These are phyloP conservation scores for Coemansia sp. DNA, from an alignment of 192 early-diverging fungal genomes.

Conservation along the genomic window DNA sequence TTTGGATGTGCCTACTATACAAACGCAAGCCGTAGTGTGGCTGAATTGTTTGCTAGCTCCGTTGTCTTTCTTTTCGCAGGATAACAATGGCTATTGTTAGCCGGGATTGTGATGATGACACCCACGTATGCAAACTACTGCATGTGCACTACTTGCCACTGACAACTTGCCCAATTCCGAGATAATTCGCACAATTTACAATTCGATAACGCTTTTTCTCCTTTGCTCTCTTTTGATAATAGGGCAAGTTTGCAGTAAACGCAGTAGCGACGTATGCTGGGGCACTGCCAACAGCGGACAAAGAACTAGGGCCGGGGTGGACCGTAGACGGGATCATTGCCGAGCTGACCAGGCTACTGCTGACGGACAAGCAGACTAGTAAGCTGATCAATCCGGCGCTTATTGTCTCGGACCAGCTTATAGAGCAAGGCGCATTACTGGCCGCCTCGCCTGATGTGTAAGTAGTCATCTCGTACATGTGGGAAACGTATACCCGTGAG, in stretches of 20 bases:
- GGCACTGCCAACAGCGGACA: slow-evolving; percentile 22
- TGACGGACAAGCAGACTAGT: slow-evolving; percentile 48
- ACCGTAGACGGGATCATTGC: slow-evolving; percentile 35
- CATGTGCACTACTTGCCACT: background rate
- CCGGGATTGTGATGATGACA: background rate
- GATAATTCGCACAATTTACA: background rate
- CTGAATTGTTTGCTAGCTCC: background rate
- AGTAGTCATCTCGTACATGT: slow-evolving; percentile 3
- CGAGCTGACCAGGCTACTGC: slow-evolving; percentile 48
- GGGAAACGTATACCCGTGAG: background rate
- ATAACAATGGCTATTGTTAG: background rate
- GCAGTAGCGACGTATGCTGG: slow-evolving; percentile 48
- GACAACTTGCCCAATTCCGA: background rate
- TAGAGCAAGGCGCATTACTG: slow-evolving; percentile 45
- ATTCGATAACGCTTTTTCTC: too few species aligned
- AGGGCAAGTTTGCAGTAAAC: slow-evolving; percentile 50
- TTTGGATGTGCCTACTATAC: background rate
- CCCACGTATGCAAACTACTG: background rate
- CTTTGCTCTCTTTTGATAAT: background rate
- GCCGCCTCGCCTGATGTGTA: slow-evolving; percentile 34
- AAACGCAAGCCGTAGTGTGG: background rate
- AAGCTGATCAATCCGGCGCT: slow-evolving; percentile 51
- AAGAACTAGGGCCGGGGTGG: slow-evolving; percentile 21
- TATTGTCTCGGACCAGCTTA: slow-evolving; percentile 49
- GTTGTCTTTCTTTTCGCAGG: background rate